Evolutionary conservation across 306 rosid genomes (phyloP).

Genomic region (Inga oerstediana): DNA sequence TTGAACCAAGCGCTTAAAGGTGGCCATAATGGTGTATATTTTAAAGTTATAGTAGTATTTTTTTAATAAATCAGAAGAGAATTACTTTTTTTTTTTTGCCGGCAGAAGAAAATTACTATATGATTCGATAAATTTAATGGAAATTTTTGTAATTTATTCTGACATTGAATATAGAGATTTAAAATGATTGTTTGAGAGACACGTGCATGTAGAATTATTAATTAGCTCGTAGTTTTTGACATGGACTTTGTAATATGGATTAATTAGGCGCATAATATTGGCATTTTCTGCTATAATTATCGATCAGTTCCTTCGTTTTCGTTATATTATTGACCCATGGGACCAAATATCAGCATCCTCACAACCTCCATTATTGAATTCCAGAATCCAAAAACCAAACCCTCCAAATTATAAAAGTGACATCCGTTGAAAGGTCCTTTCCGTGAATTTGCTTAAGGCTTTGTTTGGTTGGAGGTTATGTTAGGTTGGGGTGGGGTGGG

Average conservation of each 20-base stretch:
- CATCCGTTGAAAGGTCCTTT: conserved; percentile 27
- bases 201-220: not conserved
- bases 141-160: not conserved
- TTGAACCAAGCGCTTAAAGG: no score
- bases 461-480: no score
- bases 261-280: conserved; percentile 31
- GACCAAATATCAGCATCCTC: conserved; percentile 16
- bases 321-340: not conserved
- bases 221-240: not conserved
- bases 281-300: not conserved
- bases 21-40: no score
- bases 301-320: conserved; percentile 2
- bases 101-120: no score
- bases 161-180: not conserved
- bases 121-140: not conserved
- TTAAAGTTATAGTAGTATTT: no score
- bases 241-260: conserved; percentile 8
- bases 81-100: no score
- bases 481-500: no score
- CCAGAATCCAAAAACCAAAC: not conserved
- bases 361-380: conserved; percentile 13
- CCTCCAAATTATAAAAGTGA: not conserved
- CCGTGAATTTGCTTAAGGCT: not conserved
- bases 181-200: not conserved
- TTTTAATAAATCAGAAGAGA: no score